Conservation (phyloP, 305 asterid genomes). For the Fraxinus dipetala region DNA sequence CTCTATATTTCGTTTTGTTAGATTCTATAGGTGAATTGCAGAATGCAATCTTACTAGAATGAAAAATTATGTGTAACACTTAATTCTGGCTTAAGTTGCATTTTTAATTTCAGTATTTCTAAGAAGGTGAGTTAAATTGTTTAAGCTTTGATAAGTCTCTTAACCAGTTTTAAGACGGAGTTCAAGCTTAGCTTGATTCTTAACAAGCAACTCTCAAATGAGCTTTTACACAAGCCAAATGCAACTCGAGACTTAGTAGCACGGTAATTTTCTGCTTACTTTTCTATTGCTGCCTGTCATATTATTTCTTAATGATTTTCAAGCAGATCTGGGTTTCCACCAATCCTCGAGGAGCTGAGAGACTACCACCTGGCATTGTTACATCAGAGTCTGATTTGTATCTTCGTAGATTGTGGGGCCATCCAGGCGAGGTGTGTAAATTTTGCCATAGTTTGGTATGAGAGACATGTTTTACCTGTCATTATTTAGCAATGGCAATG, state of each 20-base stretch:
- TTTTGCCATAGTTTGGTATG: conserved; percentile 10
- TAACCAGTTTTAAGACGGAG: background rate
- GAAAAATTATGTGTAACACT: background rate
- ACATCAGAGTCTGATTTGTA: conserved; percentile 63
- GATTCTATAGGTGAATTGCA: background rate
- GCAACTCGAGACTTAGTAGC: background rate
- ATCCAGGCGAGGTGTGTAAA: conserved; percentile 67
- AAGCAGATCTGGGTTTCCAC: conserved; percentile 76
- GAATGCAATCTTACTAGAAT: background rate
- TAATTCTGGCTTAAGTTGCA: background rate
- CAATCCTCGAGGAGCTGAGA: conserved; percentile 88
- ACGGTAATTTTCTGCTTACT: background rate
- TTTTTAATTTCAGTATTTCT: background rate
- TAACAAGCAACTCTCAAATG: background rate
- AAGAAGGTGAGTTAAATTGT: background rate
- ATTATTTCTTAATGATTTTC: conserved; percentile 20
- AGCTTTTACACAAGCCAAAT: background rate
- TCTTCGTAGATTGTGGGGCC: conserved; percentile 77
- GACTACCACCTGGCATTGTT: conserved; percentile 70
- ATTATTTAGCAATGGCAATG: background rate
- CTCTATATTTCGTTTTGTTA: background rate
- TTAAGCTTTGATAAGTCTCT: background rate
- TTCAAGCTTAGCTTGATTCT: background rate
- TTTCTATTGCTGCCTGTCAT: background rate
- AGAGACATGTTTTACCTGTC: background rate